phyloP scores from a whole-genome alignment of 148 eudicot genomes.

The Talinum fruticosum region DNA sequence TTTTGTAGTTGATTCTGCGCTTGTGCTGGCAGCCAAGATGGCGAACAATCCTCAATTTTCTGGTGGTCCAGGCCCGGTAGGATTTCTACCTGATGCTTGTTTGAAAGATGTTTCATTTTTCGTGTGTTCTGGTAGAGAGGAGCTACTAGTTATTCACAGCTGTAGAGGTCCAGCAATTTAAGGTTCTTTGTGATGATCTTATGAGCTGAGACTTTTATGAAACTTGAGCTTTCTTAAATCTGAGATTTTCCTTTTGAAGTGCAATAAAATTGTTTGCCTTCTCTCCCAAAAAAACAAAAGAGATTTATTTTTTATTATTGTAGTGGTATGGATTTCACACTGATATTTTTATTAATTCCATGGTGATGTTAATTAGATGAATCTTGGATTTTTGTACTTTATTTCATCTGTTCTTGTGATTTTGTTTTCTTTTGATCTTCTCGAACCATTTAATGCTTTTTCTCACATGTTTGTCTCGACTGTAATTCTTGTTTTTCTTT shows the following conservation, averaged over 20 bases:
- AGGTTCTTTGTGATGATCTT: neutral
- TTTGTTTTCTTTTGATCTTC: neutral
- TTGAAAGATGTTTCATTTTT: constrained; percentile 12
- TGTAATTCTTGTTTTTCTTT: neutral
- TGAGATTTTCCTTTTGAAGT: too few relatives aligned
- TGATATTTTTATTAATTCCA: constrained; percentile 1
- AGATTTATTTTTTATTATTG: too few relatives aligned
- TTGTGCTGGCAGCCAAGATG: constrained; percentile 24
- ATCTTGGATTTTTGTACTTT: neutral
- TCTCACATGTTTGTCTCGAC: neutral
- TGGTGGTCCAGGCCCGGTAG: constrained; percentile 37
- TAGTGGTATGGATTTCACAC: too few relatives aligned
- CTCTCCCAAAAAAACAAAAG: too few relatives aligned
- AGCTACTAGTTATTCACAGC: neutral
- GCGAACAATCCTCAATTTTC: constrained; percentile 40
- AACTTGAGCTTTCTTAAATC: neutral
- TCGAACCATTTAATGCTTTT: neutral
- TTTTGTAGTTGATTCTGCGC: constrained; percentile 22
- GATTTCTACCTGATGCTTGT: constrained; percentile 21
- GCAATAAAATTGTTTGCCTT: too few relatives aligned
- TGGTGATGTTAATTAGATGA: neutral
- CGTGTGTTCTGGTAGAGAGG: neutral
- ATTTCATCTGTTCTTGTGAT: neutral
- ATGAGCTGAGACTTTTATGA: neutral
- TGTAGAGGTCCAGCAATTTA: neutral